phyloP scores from a whole-genome alignment of 305 asterid genomes.

The Euphrasia arctica region DNA sequence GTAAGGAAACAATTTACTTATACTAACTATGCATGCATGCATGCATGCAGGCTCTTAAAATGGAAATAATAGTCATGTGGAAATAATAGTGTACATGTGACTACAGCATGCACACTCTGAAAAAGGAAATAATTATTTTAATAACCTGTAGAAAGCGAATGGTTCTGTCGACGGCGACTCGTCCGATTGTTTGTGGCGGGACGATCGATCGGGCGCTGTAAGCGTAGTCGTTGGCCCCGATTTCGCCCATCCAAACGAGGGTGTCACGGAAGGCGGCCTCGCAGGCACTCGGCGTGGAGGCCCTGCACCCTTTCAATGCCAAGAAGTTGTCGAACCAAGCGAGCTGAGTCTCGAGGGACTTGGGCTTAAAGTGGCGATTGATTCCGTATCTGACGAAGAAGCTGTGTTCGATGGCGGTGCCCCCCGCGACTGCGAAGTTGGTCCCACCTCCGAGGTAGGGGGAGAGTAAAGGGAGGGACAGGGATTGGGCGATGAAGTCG shows the following conservation, averaged over 20 bases:
- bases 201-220: slow-evolving; percentile 51
- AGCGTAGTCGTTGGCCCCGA: slow-evolving; percentile 87
- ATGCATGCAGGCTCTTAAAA: no score
- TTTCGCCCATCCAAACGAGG: slow-evolving; percentile 85
- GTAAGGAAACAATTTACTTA: no score
- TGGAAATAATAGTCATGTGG: no score
- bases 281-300: slow-evolving; percentile 40
- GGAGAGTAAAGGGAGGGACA: slow-evolving; percentile 50
- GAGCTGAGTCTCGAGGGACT: slow-evolving; percentile 58
- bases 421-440: slow-evolving; percentile 66
- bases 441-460: slow-evolving; percentile 51
- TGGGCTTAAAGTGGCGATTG: not conserved
- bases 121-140: no score
- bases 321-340: slow-evolving; percentile 52
- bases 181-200: slow-evolving; percentile 39
- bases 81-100: no score
- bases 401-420: slow-evolving; percentile 49
- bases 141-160: slow-evolving; percentile 55
- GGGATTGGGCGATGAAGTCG: slow-evolving; percentile 48
- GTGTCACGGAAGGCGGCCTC: slow-evolving; percentile 48
- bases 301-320: slow-evolving; percentile 44
- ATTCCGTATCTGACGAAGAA: slow-evolving; percentile 55
- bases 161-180: slow-evolving; percentile 46
- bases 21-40: no score
- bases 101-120: no score